Conservation (phyloP, 2,329 filamentous ascomycete species). For the Sporothrix curviconia region DNA sequence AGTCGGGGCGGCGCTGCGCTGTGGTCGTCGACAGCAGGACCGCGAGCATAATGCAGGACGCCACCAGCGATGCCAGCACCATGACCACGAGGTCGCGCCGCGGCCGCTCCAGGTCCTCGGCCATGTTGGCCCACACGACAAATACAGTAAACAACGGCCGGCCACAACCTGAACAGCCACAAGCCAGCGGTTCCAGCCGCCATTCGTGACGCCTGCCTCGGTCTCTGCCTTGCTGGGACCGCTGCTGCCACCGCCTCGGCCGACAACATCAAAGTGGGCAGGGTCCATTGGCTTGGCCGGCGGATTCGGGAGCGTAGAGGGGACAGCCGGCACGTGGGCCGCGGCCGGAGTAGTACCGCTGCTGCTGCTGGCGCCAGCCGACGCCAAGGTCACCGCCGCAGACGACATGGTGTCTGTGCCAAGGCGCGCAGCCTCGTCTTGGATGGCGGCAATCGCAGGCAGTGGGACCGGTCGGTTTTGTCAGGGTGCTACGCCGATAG, state of each 20-base stretch:
- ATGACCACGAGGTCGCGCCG: constrained; percentile 48
- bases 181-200: constrained; percentile 81
- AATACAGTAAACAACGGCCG: constrained; percentile 72
- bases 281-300: constrained; percentile 4
- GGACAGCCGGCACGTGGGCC: constrained; percentile 7
- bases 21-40: constrained; percentile 64
- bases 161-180: constrained; percentile 78
- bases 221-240: constrained; percentile 18
- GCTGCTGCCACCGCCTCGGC: too few species aligned
- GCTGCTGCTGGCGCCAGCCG: neutral
- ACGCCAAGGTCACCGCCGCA: constrained; percentile 8
- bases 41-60: constrained; percentile 60
- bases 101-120: constrained; percentile 50
- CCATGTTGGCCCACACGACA: constrained; percentile 65
- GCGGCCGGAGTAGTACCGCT: neutral
- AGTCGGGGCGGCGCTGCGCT: constrained; percentile 59
- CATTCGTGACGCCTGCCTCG: neutral
- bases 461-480: neutral
- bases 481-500: constrained; percentile 42
- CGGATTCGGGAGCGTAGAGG: neutral
- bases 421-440: neutral
- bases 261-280: constrained; percentile 20
- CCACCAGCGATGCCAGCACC: constrained; percentile 58
- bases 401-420: constrained; percentile 6
- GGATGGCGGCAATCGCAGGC: neutral